These are phyloP conservation scores for Fusarium anguioides DNA, from an alignment of 2,329 filamentous ascomycete species.

Conservation along the genomic window DNA sequence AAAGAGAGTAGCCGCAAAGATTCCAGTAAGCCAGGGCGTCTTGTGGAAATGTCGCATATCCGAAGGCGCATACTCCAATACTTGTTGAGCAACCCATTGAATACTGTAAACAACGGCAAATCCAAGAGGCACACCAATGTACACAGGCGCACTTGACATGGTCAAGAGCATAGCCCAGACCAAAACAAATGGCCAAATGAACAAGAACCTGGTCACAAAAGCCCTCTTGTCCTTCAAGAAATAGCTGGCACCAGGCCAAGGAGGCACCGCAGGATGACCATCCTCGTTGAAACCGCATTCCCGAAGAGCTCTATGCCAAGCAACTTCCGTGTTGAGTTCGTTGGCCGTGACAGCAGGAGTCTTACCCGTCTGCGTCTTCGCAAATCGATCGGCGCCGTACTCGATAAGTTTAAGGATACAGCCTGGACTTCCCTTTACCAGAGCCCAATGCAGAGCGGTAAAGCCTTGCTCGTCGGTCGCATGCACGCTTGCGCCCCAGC, in stretches of 20 bases:
- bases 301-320: slow-evolving; percentile 84
- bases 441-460: slow-evolving; percentile 93
- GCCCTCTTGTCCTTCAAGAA: slow-evolving; percentile 80
- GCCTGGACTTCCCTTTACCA: slow-evolving; percentile 90
- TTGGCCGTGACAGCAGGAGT: slow-evolving; percentile 85
- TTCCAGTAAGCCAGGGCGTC: slow-evolving; percentile 94
- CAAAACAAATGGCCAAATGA: slow-evolving; percentile 86
- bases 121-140: slow-evolving; percentile 78
- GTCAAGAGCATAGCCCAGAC: slow-evolving; percentile 78
- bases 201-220: slow-evolving; percentile 87
- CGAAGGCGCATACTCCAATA: slow-evolving; percentile 83
- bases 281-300: slow-evolving; percentile 87
- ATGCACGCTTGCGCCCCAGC: slow-evolving; percentile 96
- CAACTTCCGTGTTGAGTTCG: slow-evolving; percentile 86
- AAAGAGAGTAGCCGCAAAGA: slow-evolving; percentile 89
- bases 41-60: slow-evolving; percentile 92
- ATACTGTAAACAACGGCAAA: slow-evolving; percentile 74
- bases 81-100: slow-evolving; percentile 80
- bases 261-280: slow-evolving; percentile 74
- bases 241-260: slow-evolving; percentile 78
- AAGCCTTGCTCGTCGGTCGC: slow-evolving; percentile 92
- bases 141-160: slow-evolving; percentile 78
- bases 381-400: slow-evolving; percentile 94
- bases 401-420: slow-evolving; percentile 96
- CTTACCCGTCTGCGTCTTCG: slow-evolving; percentile 89